Percentiles rank a stretch among this genome's conserved stretches.
Evolutionary conservation across 2,329 filamentous ascomycete genomes (phyloP).

Genomic region (Stachybotrys echinatus): DNA sequence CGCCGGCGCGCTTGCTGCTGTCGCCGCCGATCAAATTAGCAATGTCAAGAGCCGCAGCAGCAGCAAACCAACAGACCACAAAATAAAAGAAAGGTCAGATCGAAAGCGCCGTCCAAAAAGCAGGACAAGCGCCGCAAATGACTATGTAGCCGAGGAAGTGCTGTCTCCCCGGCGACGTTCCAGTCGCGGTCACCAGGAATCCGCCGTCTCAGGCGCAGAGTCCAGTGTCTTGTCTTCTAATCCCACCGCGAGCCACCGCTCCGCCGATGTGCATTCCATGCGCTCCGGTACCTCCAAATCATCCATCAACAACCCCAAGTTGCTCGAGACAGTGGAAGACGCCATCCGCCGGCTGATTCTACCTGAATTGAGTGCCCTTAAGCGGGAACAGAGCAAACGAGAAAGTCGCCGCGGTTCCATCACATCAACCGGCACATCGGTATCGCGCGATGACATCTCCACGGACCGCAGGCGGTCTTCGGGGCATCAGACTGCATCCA

Average conservation of each 20-base stretch:
- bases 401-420: slow-evolving; percentile 64
- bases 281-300: slow-evolving; percentile 53
- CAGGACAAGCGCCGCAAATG: slow-evolving; percentile 42
- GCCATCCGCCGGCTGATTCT: slow-evolving; percentile 85
- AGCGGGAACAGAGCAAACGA: slow-evolving; percentile 79
- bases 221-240: slow-evolving; percentile 51
- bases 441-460: slow-evolving; percentile 51
- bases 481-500: slow-evolving; percentile 45
- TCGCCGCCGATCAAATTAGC: slow-evolving; percentile 35
- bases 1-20: slow-evolving; percentile 26
- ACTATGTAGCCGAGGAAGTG: slow-evolving; percentile 41
- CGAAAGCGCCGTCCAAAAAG: slow-evolving; percentile 42
- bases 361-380: slow-evolving; percentile 85
- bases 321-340: slow-evolving; percentile 88
- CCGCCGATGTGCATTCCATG: slow-evolving; percentile 48
- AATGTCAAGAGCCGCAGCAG: slow-evolving; percentile 37
- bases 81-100: slow-evolving; percentile 43
- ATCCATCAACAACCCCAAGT: slow-evolving; percentile 86
- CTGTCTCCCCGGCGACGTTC: slow-evolving; percentile 44
- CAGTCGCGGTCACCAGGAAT: slow-evolving; percentile 47
- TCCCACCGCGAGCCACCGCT: slow-evolving; percentile 49
- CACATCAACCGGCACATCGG: slow-evolving; percentile 49
- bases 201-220: slow-evolving; percentile 45
- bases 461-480: slow-evolving; percentile 58
- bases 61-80: slow-evolving; percentile 28